Evolutionary conservation across 2,329 filamentous ascomycete genomes (phyloP).

Genomic region (Trichophyton simii): DNA sequence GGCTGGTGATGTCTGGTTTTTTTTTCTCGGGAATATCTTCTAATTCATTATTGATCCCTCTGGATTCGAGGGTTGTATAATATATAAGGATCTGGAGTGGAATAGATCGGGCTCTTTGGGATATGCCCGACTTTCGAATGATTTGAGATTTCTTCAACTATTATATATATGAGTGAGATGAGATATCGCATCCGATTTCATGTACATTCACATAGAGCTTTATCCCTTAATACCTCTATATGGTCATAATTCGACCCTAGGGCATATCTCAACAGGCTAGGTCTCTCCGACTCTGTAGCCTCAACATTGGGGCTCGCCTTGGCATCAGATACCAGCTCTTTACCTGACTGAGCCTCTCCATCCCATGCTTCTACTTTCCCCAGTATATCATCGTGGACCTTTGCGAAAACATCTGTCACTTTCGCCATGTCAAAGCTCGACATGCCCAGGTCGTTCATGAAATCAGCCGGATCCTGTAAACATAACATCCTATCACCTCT

Average conservation of each 20-base stretch:
- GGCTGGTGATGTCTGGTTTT: too few species aligned
- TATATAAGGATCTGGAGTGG: not conserved
- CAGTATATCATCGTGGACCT: constrained; percentile 19
- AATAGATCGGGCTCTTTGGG: not conserved
- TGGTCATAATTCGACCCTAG: constrained; percentile 13
- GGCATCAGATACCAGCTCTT: not conserved
- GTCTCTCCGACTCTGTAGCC: not conserved
- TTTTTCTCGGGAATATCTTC: not conserved
- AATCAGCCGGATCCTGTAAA: constrained; percentile 48
- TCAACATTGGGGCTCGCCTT: not conserved
- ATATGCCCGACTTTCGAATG: not conserved
- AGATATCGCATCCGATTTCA: not conserved
- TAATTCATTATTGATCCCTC: not conserved
- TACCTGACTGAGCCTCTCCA: not conserved
- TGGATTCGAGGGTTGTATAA: not conserved
- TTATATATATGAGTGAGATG: not conserved
- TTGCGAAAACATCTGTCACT: constrained; percentile 34
- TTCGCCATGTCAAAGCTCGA: constrained; percentile 39
- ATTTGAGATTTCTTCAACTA: too few species aligned
- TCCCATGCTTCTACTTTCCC: constrained; percentile 17
- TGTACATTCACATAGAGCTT: constrained; percentile 6
- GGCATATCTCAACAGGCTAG: constrained; percentile 9
- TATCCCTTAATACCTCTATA: constrained; percentile 13
- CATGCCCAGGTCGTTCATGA: constrained; percentile 45
- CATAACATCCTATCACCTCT: constrained; percentile 33